A percentile compares a stretch with the other conserved stretches of the same genome.
phyloP scores from a whole-genome alignment of 306 rosid species.

The Begonia fuchsioides region DNA sequence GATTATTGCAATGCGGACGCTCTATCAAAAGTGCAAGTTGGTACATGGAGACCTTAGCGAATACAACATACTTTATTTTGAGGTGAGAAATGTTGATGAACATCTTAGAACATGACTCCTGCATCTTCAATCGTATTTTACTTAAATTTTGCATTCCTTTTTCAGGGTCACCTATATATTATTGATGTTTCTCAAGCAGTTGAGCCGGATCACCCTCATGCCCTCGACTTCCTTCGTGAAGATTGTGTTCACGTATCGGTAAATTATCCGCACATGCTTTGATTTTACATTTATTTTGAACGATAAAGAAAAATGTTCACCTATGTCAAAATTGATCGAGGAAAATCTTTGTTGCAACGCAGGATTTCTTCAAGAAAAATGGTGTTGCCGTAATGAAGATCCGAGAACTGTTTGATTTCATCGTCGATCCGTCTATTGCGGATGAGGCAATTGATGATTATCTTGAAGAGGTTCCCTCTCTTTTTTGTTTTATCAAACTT shows the following conservation, averaged over 20 bases:
- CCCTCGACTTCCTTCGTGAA: slow-evolving; percentile 70
- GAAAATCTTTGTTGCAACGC: slow-evolving; percentile 14
- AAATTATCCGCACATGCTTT: slow-evolving; percentile 6
- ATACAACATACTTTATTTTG: slow-evolving; percentile 72
- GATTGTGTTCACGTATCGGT: slow-evolving; percentile 77
- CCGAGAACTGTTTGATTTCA: slow-evolving; percentile 73
- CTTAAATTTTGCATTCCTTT: slow-evolving; percentile 2
- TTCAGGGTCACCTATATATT: slow-evolving; percentile 75
- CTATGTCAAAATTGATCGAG: not conserved
- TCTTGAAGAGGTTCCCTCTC: slow-evolving; percentile 53
- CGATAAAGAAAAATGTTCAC: not conserved
- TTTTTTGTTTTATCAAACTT: not conserved
- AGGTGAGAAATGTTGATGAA: slow-evolving; percentile 22
- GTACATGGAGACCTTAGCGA: slow-evolving; percentile 96
- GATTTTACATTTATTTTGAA: not conserved
- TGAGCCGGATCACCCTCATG: slow-evolving; percentile 80
- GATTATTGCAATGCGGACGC: slow-evolving; percentile 66
- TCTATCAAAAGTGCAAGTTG: slow-evolving; percentile 82
- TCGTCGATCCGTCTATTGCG: slow-evolving; percentile 66
- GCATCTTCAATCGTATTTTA: not conserved
- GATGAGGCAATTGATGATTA: slow-evolving; percentile 65
- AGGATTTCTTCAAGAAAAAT: slow-evolving; percentile 73
- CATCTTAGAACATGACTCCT: not conserved
- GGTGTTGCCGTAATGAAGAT: slow-evolving; percentile 92
- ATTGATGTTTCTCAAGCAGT: slow-evolving; percentile 95